Evolutionary conservation across 2,329 filamentous ascomycete species (phyloP).

Genomic region (Diaporthe sp.): DNA sequence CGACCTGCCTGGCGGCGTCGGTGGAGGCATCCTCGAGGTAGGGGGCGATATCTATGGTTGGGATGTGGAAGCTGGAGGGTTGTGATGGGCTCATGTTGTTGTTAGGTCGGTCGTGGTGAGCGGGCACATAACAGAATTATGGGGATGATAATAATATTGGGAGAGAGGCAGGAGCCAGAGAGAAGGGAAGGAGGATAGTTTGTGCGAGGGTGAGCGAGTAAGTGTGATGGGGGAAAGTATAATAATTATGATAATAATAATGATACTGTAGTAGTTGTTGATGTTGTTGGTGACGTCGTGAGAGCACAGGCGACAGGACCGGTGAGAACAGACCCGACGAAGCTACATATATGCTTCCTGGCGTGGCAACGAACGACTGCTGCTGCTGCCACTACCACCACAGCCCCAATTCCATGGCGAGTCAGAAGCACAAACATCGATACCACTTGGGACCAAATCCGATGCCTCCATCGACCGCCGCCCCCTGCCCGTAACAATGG

Average conservation of each 20-base stretch:
- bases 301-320: neutral
- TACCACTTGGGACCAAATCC: neutral
- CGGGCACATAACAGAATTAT: neutral
- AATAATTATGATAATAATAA: neutral
- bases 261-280: neutral
- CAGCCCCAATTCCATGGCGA: neutral
- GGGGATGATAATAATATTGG: constrained; percentile 1
- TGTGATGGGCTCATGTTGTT: neutral
- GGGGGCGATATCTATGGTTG: constrained; percentile 51
- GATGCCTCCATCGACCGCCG: constrained; percentile 1
- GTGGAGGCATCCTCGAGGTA: constrained; percentile 50
- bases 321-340: constrained; percentile 23
- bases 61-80: constrained; percentile 44
- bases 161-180: neutral
- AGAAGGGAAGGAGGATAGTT: neutral
- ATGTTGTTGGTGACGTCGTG: constrained; percentile 13
- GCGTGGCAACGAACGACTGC: constrained; percentile 1
- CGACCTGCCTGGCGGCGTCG: constrained; percentile 45
- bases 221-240: neutral
- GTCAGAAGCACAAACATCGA: constrained; percentile 30
- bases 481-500: constrained; percentile 1
- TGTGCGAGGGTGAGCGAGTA: neutral
- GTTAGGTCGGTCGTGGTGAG: neutral
- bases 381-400: neutral
- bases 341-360: constrained; percentile 23